Base-by-base conservation (phyloP, 768 basidiomycete genomes). In the Piloderma croceum region DNA sequence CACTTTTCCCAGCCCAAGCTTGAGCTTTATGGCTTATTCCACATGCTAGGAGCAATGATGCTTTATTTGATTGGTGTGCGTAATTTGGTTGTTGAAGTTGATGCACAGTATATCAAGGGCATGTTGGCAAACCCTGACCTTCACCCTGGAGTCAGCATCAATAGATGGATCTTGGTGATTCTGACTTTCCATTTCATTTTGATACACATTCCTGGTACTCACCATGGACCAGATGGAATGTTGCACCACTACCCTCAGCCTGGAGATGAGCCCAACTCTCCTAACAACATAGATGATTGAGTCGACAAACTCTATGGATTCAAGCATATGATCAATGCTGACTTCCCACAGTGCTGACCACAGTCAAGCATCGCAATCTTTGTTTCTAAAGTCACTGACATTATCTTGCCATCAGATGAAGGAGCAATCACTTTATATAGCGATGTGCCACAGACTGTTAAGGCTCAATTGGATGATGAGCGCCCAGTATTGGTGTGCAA, bases 71-170 rank as follows among this genome's bases (percentile, higher is more conserved):
- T 67, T 24, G 59, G 64, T 0, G 18, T 61, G 2, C 37, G 55
- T 4, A 60, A 64, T 10, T 46, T 74, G 0, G 42, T 58, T 0
- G 54, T 70, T 12, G 64, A 69, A 41, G 60, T 67, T 2, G 64
- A 71, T 38, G 64, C 66, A 0, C 47, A 53, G 5, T 72, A 66
- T 39, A 58, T 70, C 23, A 51, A 55, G 18, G 68, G 63, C 3
- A 69, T 64, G 63, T 43, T 63, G n/a, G 56, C 24, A n/a, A n/a
- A n/a, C n/a, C n/a, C n/a, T n/a, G n/a, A n/a, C n/a, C n/a, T n/a
- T n/a, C n/a, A n/a, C n/a, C 67, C 63, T 0, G 65, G 59, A 33
- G 55, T 59, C 0, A 52, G 57, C 0, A 53, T 63, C 3, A 61
- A 63, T 21, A 19, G 52, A 0, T 60, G 52, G 62, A 55, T 59